These are phyloP conservation scores for Colletotrichum sublineola DNA, from an alignment of 2,329 filamentous ascomycete genomes.

Conservation along the genomic window DNA sequence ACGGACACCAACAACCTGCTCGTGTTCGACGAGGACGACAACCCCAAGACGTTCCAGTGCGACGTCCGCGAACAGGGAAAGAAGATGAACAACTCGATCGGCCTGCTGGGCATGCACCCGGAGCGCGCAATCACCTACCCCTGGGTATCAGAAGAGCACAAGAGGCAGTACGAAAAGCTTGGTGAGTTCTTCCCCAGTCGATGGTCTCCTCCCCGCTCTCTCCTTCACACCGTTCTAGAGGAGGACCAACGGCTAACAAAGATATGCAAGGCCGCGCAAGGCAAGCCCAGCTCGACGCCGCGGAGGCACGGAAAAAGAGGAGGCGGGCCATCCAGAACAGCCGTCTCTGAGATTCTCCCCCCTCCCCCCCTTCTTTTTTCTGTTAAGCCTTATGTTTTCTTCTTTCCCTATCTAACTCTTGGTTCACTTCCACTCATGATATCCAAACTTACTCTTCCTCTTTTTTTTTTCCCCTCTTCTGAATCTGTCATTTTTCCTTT, in stretches of 20 bases:
- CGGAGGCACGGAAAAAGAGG: constrained; percentile 40
- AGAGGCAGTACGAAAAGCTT: constrained; percentile 45
- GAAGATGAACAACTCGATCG: constrained; percentile 45
- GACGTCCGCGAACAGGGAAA: constrained; percentile 47
- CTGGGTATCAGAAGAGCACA: constrained; percentile 49
- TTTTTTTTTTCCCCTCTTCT: neutral
- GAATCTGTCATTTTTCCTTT: neutral
- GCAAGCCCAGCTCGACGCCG: constrained; percentile 41
- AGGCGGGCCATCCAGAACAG: constrained; percentile 41
- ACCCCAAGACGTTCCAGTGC: constrained; percentile 41
- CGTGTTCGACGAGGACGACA: constrained; percentile 43
- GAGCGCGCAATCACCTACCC: constrained; percentile 51
- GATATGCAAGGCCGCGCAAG: constrained; percentile 29
- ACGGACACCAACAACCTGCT: constrained; percentile 41
- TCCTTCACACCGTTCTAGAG: neutral
- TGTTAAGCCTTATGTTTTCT: neutral
- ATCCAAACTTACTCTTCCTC: constrained; percentile 17
- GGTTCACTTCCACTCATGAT: constrained; percentile 23
- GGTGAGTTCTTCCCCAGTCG: constrained; percentile 45
- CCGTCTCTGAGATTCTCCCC: constrained; percentile 17
- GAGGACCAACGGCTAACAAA: constrained; percentile 4
- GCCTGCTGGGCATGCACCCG: constrained; percentile 50
- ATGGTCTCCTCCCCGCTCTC: too few species aligned
- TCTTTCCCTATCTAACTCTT: neutral
- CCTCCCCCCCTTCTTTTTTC: neutral